Conservation (phyloP, 2,329 filamentous ascomycete species). For the Colletotrichum lindemuthianum region DNA sequence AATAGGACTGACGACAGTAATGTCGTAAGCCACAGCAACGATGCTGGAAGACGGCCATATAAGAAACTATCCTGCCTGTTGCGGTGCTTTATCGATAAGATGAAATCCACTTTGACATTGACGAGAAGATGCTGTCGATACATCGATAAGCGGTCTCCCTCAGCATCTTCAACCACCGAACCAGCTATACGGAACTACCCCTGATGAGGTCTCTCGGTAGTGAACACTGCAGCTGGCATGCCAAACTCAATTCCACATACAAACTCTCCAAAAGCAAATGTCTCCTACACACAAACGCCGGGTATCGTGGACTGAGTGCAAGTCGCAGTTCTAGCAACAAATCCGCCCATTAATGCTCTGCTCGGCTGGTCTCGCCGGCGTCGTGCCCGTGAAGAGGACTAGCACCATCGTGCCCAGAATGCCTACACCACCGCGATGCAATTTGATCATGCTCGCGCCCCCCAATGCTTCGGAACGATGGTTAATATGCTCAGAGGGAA, state of each 20-base stretch:
- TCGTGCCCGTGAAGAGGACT: background rate
- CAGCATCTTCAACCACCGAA: too few relatives aligned
- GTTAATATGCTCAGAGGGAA: background rate
- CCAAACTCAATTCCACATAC: background rate
- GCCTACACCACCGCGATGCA: constrained; percentile 26
- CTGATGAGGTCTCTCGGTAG: too few relatives aligned
- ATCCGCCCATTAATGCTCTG: constrained; percentile 8
- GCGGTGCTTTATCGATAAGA: too few relatives aligned
- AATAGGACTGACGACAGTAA: too few relatives aligned
- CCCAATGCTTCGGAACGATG: background rate
- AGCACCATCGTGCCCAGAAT: constrained; percentile 14
- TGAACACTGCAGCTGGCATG: too few relatives aligned
- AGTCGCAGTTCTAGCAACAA: constrained; percentile 16
- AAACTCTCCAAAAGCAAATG: background rate
- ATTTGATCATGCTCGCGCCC: constrained; percentile 14
- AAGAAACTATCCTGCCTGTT: too few relatives aligned
- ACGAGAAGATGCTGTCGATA: too few relatives aligned
- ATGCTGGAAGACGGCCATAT: too few relatives aligned
- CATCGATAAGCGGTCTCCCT: too few relatives aligned
- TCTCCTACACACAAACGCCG: constrained; percentile 18
- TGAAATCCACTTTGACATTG: too few relatives aligned
- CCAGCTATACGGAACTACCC: too few relatives aligned
- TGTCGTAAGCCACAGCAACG: too few relatives aligned
- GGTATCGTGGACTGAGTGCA: constrained; percentile 26
- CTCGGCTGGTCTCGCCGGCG: constrained; percentile 5